Conservation (phyloP, 371 early-diverging fungal species). For the Mortierella sp. region DNA sequence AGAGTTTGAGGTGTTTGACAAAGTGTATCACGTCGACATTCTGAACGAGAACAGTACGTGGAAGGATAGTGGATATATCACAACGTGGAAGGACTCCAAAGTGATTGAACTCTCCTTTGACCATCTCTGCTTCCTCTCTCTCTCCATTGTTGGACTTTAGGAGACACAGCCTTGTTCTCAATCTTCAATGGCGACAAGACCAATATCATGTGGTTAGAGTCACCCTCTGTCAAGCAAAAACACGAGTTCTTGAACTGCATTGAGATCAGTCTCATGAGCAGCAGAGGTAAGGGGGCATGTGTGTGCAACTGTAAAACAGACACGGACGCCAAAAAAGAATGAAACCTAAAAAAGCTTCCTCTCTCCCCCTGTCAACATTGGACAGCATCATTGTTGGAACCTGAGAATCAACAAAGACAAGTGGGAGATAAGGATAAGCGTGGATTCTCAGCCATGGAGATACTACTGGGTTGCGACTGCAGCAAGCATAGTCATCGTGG, state of each 20-base stretch:
- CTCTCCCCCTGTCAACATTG: no score
- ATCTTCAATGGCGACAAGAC: slow-evolving; percentile 34
- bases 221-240: slow-evolving; percentile 42
- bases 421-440: no score
- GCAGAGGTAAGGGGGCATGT: slow-evolving; percentile 13
- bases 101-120: no score
- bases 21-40: slow-evolving; percentile 14
- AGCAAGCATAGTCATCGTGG: neutral
- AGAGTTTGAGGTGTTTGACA: slow-evolving; percentile 35
- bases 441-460: neutral
- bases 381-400: no score
- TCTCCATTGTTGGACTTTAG: slow-evolving; percentile 3
- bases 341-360: no score
- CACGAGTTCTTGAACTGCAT: slow-evolving; percentile 45
- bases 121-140: neutral
- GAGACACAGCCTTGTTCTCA: slow-evolving; percentile 27
- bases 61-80: no score
- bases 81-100: no score
- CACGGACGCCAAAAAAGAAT: neutral
- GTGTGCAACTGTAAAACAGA: no score
- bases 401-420: no score
- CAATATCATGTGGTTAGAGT: slow-evolving; percentile 38
- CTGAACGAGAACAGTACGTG: slow-evolving; percentile 33
- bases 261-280: slow-evolving; percentile 20
- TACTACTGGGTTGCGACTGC: neutral